Conservation (phyloP, 352 stramenopile species). For the Globisporangium nodosum region DNA sequence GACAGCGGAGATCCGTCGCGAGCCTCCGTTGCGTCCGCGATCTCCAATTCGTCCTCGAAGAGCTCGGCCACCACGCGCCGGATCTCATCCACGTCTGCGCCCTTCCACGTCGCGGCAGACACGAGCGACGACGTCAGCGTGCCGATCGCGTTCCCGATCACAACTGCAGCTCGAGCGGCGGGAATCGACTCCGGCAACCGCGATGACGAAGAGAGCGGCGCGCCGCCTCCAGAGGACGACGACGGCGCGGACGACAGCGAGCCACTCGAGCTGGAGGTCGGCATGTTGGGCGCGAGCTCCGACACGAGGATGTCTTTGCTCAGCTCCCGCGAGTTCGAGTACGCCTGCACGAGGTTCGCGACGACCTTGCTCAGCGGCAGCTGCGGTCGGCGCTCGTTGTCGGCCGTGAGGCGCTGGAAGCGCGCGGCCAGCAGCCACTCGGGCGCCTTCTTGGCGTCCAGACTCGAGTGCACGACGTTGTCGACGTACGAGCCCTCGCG, state of each 20-base stretch:
- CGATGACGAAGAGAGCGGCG: background rate
- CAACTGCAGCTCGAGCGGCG: slow-evolving; percentile 52
- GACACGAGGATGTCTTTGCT: slow-evolving; percentile 67
- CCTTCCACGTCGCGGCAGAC: slow-evolving; percentile 70
- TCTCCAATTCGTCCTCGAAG: background rate
- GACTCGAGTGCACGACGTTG: slow-evolving; percentile 77
- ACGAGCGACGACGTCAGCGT: slow-evolving; percentile 55
- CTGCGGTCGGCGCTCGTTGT: slow-evolving; percentile 49
- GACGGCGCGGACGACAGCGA: background rate
- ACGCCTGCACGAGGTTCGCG: slow-evolving; percentile 69
- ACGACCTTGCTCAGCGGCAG: slow-evolving; percentile 62
- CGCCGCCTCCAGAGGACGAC: background rate
- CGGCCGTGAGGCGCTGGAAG: slow-evolving; percentile 33
- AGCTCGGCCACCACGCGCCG: slow-evolving; percentile 15
- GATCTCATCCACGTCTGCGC: slow-evolving; percentile 64
- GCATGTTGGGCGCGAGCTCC: slow-evolving; percentile 56
- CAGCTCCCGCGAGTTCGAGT: slow-evolving; percentile 60
- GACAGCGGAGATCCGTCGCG: too few relatives aligned
- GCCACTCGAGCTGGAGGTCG: background rate
- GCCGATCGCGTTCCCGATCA: slow-evolving; percentile 65
- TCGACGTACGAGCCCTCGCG: slow-evolving; percentile 80
- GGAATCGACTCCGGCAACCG: background rate
- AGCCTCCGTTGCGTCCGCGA: background rate
- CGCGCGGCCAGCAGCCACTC: slow-evolving; percentile 53
- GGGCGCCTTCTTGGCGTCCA: slow-evolving; percentile 57